Evolutionary conservation across 176 grass and related monocot genomes (phyloP).

Genomic region (Alopecurus myosuroides): DNA sequence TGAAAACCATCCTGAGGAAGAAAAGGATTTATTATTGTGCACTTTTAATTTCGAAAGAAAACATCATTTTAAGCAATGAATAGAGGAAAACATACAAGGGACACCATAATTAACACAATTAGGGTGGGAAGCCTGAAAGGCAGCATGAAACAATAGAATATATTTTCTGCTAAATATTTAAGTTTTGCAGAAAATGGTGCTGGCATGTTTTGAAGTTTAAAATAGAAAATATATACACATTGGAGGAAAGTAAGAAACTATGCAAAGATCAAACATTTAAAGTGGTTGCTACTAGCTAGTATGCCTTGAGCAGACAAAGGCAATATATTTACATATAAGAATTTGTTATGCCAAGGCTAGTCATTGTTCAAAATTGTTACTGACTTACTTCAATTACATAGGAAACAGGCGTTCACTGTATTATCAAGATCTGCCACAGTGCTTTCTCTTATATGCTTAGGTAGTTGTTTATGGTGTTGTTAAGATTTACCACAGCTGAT

Average conservation of each 20-base stretch:
- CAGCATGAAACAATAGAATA: conserved; percentile 15
- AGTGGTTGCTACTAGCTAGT: conserved; percentile 9
- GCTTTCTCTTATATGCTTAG: not conserved
- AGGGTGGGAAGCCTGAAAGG: conserved; percentile 15
- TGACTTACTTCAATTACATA: conserved; percentile 7
- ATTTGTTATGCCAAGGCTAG: not conserved
- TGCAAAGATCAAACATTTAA: not conserved
- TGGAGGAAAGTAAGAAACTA: not conserved
- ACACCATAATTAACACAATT: not conserved
- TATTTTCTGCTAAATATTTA: conserved; percentile 1
- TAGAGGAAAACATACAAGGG: conserved; percentile 2
- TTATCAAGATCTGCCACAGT: conserved; percentile 9
- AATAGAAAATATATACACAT: not conserved
- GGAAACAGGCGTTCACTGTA: not conserved
- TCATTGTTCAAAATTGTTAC: not conserved
- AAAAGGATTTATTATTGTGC: conserved; percentile 25
- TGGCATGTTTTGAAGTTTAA: conserved; percentile 13
- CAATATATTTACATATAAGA: not conserved
- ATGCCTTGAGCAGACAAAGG: conserved; percentile 18
- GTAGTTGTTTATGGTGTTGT: not conserved
- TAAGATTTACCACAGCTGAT: not conserved
- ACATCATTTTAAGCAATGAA: not conserved
- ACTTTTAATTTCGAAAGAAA: conserved; percentile 3
- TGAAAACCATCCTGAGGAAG: conserved; percentile 90
- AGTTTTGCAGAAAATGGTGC: not conserved